Conservation (phyloP, 805 yeast genomes). For the Kazachstania martiniae region DNA sequence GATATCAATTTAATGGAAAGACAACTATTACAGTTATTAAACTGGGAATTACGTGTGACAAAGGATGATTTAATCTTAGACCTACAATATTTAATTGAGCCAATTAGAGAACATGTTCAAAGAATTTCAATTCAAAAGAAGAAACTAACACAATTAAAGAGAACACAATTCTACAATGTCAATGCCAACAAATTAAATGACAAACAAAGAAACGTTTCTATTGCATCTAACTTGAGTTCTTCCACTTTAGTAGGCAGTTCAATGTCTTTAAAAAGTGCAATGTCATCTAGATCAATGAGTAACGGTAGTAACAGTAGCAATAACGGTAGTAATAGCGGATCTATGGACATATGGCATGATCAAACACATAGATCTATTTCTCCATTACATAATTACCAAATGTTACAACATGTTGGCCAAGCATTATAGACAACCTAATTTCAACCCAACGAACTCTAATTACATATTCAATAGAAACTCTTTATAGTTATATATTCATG, state of each 20-base stretch:
- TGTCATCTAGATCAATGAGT: background rate
- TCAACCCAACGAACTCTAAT: too few relatives aligned
- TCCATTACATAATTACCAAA: too few relatives aligned
- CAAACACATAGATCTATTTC: too few relatives aligned
- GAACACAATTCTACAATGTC: background rate
- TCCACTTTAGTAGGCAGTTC: conserved; percentile 5
- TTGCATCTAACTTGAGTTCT: conserved; percentile 10
- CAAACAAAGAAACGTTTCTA: conserved; percentile 14
- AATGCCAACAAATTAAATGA: conserved; percentile 8
- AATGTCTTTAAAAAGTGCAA: background rate
- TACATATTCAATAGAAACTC: too few relatives aligned
- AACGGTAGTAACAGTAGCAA: background rate
- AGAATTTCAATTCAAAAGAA: conserved; percentile 19
- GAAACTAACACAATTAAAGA: conserved; percentile 5
- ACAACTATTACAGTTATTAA: conserved; percentile 53
- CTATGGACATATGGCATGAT: too few relatives aligned
- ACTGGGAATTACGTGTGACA: conserved; percentile 62
- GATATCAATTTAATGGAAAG: conserved; percentile 77
- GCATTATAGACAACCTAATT: too few relatives aligned
- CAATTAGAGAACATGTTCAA: conserved; percentile 47
- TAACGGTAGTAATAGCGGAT: background rate
- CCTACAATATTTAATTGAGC: conserved; percentile 61
- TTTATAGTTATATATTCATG: too few relatives aligned
- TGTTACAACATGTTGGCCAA: too few relatives aligned
- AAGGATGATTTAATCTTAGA: conserved; percentile 58